A percentile compares a stretch with the other conserved stretches of the same genome.
Evolutionary conservation across 2,329 filamentous ascomycete genomes (phyloP).

Genomic region (Hypocreales sp.): DNA sequence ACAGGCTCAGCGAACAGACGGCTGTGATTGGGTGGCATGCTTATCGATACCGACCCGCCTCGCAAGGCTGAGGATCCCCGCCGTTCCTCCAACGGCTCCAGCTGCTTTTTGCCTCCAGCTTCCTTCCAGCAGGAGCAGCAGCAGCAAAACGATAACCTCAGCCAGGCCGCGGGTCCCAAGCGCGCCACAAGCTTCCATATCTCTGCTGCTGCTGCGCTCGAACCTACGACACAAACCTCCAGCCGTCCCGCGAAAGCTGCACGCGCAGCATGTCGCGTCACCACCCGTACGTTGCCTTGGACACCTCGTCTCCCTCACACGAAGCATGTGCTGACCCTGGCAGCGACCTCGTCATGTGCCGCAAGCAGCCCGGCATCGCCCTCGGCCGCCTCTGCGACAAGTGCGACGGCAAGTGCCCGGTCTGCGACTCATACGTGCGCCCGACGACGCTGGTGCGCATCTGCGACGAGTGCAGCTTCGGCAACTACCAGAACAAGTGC

Average conservation of each 20-base stretch:
- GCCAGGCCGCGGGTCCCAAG: too few relatives aligned
- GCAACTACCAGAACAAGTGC: conserved; percentile 99
- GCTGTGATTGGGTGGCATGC: too few relatives aligned
- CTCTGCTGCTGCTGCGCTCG: too few relatives aligned
- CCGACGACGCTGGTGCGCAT: conserved; percentile 95
- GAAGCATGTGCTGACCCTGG: background rate
- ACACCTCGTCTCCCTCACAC: background rate
- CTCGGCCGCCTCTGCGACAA: conserved; percentile 99
- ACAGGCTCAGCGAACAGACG: too few relatives aligned
- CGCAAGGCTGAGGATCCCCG: too few relatives aligned
- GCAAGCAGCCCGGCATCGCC: conserved; percentile 92
- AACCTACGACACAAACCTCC: background rate
- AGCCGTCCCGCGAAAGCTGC: too few relatives aligned
- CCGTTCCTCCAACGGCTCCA: too few relatives aligned
- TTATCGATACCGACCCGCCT: too few relatives aligned
- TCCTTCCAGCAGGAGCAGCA: too few relatives aligned
- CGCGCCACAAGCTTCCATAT: too few relatives aligned
- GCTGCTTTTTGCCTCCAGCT: too few relatives aligned
- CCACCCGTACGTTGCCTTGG: conserved; percentile 53
- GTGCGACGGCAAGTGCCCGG: conserved; percentile 97
- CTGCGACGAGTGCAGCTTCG: conserved; percentile 98
- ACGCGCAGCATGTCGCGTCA: conserved; percentile 78
- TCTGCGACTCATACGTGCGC: conserved; percentile 97
- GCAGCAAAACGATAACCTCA: too few relatives aligned
- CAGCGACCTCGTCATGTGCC: conserved; percentile 97